phyloP scores from a whole-genome alignment of 164 flowering plant genomes.

The Kalanchoe fedtschenkoi region DNA sequence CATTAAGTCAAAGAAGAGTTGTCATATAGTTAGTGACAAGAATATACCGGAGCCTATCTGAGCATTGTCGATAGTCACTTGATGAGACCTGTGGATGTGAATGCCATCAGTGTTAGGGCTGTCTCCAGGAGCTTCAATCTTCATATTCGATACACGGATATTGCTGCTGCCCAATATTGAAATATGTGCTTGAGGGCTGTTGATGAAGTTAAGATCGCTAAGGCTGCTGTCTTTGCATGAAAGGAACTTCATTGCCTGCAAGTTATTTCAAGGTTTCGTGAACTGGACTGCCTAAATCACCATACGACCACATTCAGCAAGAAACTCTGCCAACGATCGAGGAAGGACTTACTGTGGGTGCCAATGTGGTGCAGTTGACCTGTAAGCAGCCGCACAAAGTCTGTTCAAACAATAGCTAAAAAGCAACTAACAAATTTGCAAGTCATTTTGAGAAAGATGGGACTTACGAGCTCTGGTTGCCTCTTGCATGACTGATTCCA shows the following conservation, averaged over 20 bases:
- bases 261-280: not conserved
- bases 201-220: constrained; percentile 11
- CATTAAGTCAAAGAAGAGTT: not conserved
- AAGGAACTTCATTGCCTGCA: constrained; percentile 27
- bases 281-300: too few species aligned
- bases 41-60: constrained; percentile 43
- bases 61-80: constrained; percentile 22
- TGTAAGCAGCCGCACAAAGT: constrained; percentile 11
- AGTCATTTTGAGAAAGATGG: not conserved
- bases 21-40: not conserved
- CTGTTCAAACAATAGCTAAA: not conserved
- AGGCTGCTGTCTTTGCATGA: constrained; percentile 23
- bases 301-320: not conserved
- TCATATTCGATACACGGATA: not conserved
- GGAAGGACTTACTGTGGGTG: constrained; percentile 45
- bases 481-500: constrained; percentile 37
- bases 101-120: constrained; percentile 93
- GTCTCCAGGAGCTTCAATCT: constrained; percentile 17
- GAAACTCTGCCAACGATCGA: too few species aligned
- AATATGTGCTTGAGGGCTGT: constrained; percentile 31
- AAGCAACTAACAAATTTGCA: not conserved
- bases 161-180: constrained; percentile 11
- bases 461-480: constrained; percentile 23
- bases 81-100: constrained; percentile 39
- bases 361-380: constrained; percentile 26